Percentiles rank a stretch among this genome's conserved stretches.
Conservation (phyloP, 495 filamentous ascomycete species). For the Annulohypoxylon moriforme region DNA sequence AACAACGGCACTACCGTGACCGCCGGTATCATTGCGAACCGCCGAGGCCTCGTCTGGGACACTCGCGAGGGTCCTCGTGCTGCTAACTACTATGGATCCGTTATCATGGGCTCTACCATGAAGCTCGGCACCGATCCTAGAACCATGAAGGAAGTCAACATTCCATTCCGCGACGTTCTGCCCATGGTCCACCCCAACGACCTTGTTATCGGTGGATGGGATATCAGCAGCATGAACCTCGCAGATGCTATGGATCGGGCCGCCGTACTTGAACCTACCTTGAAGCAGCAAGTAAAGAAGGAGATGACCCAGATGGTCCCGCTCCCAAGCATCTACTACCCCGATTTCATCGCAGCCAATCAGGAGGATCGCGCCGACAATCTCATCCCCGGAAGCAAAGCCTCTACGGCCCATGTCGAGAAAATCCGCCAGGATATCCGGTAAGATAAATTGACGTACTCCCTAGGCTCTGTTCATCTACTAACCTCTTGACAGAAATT, state of each 20-base stretch:
- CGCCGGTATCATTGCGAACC: conserved; percentile 96
- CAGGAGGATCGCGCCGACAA: conserved; percentile 98
- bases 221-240: conserved; percentile 90
- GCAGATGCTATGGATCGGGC: conserved; percentile 96
- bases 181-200: conserved; percentile 99
- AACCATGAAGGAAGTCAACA: conserved; percentile 91
- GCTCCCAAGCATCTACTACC: conserved; percentile 96
- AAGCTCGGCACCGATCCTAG: conserved; percentile 91
- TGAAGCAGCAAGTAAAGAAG: conserved; percentile 90
- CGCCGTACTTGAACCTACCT: conserved; percentile 88
- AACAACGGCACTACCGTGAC: conserved; percentile 99
- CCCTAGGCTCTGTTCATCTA: conserved; percentile 12
- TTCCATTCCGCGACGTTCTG: conserved; percentile 92
- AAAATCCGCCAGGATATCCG: conserved; percentile 94
- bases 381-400: conserved; percentile 83
- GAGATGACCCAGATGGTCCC: conserved; percentile 92
- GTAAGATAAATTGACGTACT: conserved; percentile 57
- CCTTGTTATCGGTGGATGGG: conserved; percentile 95
- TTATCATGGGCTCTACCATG: conserved; percentile 95
- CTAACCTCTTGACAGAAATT: conserved; percentile 70
- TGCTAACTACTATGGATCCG: conserved; percentile 97
- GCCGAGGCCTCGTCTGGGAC: conserved; percentile 86
- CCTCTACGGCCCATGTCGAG: conserved; percentile 86
- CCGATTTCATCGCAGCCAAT: conserved; percentile 99
- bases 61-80: conserved; percentile 85